phyloP scores from a whole-genome alignment of 2,329 filamentous ascomycete genomes.

The Fusarium fracticaudum region DNA sequence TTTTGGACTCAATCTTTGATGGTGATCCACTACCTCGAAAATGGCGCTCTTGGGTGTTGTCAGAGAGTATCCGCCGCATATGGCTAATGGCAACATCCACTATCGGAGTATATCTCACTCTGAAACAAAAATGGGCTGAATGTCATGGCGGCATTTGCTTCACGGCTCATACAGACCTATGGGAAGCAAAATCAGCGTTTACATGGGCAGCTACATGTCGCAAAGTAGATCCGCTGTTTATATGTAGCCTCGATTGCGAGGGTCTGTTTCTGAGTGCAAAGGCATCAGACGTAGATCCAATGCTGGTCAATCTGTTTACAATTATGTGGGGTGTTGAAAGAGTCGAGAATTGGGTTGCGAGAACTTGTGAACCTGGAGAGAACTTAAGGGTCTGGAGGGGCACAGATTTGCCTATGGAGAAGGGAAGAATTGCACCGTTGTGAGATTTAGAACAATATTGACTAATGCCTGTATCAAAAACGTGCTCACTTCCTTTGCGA shows the following conservation, averaged over 20 bases:
- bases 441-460: too few species aligned
- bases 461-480: too few species aligned
- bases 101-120: not conserved
- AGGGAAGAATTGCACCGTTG: not conserved
- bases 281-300: not conserved
- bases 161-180: not conserved
- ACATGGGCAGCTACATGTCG: not conserved
- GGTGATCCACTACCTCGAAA: not conserved
- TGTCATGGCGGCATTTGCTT: conserved; percentile 5
- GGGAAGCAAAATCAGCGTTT: not conserved
- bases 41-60: conserved; percentile 7
- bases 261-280: conserved; percentile 1
- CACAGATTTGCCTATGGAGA: not conserved
- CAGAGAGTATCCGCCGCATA: conserved; percentile 7
- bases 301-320: conserved; percentile 1
- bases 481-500: too few species aligned
- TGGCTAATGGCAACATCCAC: conserved; percentile 8
- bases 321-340: conserved; percentile 21
- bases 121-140: conserved; percentile 11
- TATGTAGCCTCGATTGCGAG: conserved; percentile 12
- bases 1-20: not conserved
- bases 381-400: not conserved
- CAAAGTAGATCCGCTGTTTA: not conserved
- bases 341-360: conserved; percentile 14
- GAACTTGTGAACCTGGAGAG: not conserved